Conservation (phyloP, 2,329 filamentous ascomycete species). For the Cercospora canescens region DNA sequence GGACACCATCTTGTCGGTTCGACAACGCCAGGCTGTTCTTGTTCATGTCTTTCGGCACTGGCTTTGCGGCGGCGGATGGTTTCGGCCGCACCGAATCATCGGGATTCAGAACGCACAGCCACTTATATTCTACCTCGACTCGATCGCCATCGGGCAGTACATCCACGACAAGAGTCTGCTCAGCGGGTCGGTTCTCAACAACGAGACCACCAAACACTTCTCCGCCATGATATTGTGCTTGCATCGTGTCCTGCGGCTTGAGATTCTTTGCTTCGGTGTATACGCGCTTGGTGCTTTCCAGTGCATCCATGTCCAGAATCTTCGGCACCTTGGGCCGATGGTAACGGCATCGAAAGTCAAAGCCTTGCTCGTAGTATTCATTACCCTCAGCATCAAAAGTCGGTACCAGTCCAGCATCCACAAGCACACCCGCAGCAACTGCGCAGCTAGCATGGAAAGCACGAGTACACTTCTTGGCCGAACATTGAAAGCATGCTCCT, state of each 20-base stretch:
- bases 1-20: slow-evolving; percentile 53
- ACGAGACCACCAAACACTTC: slow-evolving; percentile 92
- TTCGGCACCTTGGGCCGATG: slow-evolving; percentile 86
- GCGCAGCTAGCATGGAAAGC: slow-evolving; percentile 96
- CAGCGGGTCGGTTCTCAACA: slow-evolving; percentile 75
- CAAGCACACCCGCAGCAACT: slow-evolving; percentile 84
- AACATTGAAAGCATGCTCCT: slow-evolving; percentile 97
- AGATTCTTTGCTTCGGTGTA: slow-evolving; percentile 67
- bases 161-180: slow-evolving; percentile 76
- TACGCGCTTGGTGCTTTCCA: slow-evolving; percentile 71
- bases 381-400: slow-evolving; percentile 87
- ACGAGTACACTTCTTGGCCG: slow-evolving; percentile 87
- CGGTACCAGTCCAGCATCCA: slow-evolving; percentile 82
- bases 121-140: slow-evolving; percentile 82
- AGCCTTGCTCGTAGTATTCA: slow-evolving; percentile 88
- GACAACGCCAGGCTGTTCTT: slow-evolving; percentile 47
- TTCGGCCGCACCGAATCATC: slow-evolving; percentile 71
- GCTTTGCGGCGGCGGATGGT: slow-evolving; percentile 70
- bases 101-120: slow-evolving; percentile 71
- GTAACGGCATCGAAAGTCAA: slow-evolving; percentile 92
- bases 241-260: slow-evolving; percentile 73
- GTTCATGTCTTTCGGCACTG: slow-evolving; percentile 59
- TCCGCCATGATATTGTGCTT: slow-evolving; percentile 79
- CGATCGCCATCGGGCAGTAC: slow-evolving; percentile 78
- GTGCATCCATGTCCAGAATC: slow-evolving; percentile 56